These are phyloP conservation scores for Hypomyces perniciosus DNA, from an alignment of 2,329 filamentous ascomycete genomes.

Conservation along the genomic window DNA sequence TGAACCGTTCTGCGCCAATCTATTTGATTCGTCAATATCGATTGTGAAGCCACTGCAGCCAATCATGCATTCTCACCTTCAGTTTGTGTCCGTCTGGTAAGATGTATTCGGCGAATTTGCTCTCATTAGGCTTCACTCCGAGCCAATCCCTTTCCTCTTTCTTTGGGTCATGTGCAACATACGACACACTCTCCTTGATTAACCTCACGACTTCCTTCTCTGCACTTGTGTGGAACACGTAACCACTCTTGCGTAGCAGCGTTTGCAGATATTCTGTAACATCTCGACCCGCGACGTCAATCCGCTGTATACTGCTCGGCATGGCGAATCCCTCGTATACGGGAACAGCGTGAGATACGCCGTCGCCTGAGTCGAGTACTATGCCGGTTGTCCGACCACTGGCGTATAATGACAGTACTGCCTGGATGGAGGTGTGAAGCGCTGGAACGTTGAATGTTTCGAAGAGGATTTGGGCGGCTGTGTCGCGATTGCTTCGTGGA, in stretches of 20 bases:
- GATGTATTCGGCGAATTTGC: constrained; percentile 78
- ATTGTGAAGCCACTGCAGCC: neutral
- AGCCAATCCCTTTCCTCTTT: constrained; percentile 97
- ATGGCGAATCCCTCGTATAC: constrained; percentile 98
- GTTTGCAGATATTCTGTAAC: constrained; percentile 94
- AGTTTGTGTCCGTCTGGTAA: constrained; percentile 91
- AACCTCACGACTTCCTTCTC: constrained; percentile 98
- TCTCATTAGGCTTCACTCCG: constrained; percentile 67
- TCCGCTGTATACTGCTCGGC: constrained; percentile 87
- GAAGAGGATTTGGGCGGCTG: constrained; percentile 93
- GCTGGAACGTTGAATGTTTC: constrained; percentile 98
- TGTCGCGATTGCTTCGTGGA: constrained; percentile 91
- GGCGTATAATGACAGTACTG: constrained; percentile 90
- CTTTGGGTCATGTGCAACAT: constrained; percentile 83
- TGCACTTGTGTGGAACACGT: constrained; percentile 93
- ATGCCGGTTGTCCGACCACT: constrained; percentile 94
- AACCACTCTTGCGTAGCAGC: constrained; percentile 83
- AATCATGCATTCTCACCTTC: constrained; percentile 50
- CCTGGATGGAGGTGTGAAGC: constrained; percentile 94
- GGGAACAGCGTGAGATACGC: constrained; percentile 93
- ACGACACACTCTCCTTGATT: constrained; percentile 93
- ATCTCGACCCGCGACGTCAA: constrained; percentile 93
- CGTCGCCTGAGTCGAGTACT: constrained; percentile 90
- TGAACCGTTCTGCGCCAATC: constrained; percentile 90
- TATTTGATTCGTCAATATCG: constrained; percentile 30